These are phyloP conservation scores for Salix arbutifolia DNA, from an alignment of 345 rosid species.

Conservation along the genomic window DNA sequence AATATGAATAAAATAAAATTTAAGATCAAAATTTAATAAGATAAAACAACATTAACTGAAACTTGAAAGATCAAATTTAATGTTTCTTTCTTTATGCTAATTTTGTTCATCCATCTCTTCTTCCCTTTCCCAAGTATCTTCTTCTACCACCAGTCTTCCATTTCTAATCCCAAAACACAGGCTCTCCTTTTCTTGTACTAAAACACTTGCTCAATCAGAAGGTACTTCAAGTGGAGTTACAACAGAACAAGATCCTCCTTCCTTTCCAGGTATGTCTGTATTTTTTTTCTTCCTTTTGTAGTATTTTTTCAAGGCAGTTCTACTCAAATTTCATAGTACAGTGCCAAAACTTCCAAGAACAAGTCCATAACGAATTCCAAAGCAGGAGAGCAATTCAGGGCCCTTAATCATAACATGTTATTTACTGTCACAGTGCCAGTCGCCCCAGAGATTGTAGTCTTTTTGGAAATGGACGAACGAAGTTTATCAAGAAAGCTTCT, in stretches of 20 bases:
- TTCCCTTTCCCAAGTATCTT: conserved; percentile 25
- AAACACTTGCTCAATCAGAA: conserved; percentile 41
- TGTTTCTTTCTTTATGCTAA: no score
- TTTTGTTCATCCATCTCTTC: background rate
- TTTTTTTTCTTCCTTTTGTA: background rate
- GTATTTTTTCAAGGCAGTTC: background rate
- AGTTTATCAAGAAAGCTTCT: no score
- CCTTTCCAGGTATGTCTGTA: conserved; percentile 36
- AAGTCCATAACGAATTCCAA: background rate
- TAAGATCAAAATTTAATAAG: no score
- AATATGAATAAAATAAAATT: no score
- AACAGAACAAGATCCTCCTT: conserved; percentile 38
- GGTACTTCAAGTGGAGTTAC: conserved; percentile 36
- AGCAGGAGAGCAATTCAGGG: background rate
- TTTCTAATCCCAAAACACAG: conserved; percentile 21
- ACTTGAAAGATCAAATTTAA: no score
- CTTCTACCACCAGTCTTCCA: conserved; percentile 10
- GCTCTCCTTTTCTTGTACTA: conserved; percentile 13
- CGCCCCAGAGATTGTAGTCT: background rate
- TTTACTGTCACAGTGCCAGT: background rate
- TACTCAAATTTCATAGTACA: background rate
- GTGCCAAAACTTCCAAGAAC: background rate
- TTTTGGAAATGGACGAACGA: no score
- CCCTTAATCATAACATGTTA: background rate
- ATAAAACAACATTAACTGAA: no score